Evolutionary conservation across 306 rosid genomes (phyloP), one percentile per base, ranked within the genome.

Genomic region (Pyrus pyrifolia): DNA sequence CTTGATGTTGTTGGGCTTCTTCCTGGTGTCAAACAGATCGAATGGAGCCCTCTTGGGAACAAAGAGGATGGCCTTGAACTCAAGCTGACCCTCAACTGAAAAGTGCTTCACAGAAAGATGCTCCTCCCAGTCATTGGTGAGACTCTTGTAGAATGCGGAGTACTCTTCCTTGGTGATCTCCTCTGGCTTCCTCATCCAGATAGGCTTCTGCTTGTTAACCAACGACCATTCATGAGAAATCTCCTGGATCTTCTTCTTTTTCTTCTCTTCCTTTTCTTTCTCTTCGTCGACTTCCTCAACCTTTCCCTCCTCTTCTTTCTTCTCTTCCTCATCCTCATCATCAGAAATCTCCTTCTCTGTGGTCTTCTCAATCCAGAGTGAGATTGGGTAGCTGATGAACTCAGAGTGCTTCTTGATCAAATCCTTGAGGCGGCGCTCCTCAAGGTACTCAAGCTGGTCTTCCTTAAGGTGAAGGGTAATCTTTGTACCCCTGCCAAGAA

Each of bases 131-230:
- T 93, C 98, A 52, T 93, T 93, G 31, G 98, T 93, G 8, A 93
- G 93, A 81, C 97, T 91, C 87, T 91, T 93, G 44, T 93, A 93
- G 76, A 93, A 93, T 1, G 98, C 98, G 78, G 98, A 78, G 76
- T 93, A 93, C 73, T 93, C 98, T 25, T 93, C 97, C 80, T 93
- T 91, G 1, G 82, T 81, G 23, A 93, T 93, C 79, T 93, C 97
- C 57, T 93, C 98, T 1, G 98, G 90, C 90, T 93, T 93, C 89
- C 98, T 91, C 97, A 93, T 88, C 98, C 98, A 91, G 73, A 90
- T 93, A 13, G 98, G 98, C 80, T 93, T 93, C 67, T 93, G 97
- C 80, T 93, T 93, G 97, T 93, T 93, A 72, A 93, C 94, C 91
- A 91, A 67, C 0, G 93, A 87, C 98, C 98, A 93, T 68, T 93